Evolutionary conservation across 108 stramenopile genomes (phyloP).

Genomic region (Ochromonas danica): DNA sequence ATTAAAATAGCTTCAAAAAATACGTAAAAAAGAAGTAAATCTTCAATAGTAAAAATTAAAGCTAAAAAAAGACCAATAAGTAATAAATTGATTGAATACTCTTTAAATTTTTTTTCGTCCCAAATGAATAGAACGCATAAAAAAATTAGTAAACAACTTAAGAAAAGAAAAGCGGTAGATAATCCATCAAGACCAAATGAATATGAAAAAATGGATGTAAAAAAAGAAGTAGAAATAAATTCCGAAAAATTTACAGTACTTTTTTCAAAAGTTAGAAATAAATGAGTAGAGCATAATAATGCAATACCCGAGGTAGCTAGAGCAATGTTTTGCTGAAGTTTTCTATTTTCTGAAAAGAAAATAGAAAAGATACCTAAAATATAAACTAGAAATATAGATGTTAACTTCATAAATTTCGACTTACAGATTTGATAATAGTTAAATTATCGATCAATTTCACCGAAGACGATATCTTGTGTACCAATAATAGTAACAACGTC

Average conservation of each 20-base stretch:
- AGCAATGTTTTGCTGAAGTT: conserved; percentile 26
- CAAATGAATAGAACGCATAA: conserved; percentile 17
- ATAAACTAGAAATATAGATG: conserved; percentile 9
- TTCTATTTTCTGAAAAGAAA: conserved; percentile 37
- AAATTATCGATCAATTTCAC: conserved; percentile 17
- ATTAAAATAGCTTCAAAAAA: conserved; percentile 18
- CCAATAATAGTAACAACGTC: conserved; percentile 26
- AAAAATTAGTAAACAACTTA: conserved; percentile 18
- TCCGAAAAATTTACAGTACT: conserved; percentile 22
- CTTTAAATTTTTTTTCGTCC: conserved; percentile 17
- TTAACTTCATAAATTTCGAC: conserved; percentile 21
- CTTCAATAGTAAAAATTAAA: conserved; percentile 18
- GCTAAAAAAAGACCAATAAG: conserved; percentile 17
- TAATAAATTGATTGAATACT: conserved; percentile 18
- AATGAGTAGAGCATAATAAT: conserved; percentile 35
- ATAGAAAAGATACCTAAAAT: conserved; percentile 38
- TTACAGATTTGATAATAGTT: conserved; percentile 17
- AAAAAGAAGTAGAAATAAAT: conserved; percentile 25
- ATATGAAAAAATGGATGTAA: conserved; percentile 10
- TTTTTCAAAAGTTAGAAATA: conserved; percentile 38
- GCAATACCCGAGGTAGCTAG: conserved; percentile 30
- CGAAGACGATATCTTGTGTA: conserved; percentile 15
- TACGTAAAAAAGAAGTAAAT: conserved; percentile 17
- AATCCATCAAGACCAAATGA: conserved; percentile 16
- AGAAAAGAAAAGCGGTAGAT: conserved; percentile 16